A percentile compares a stretch with the other conserved stretches of the same genome.
Evolutionary conservation across 495 filamentous ascomycete genomes (phyloP).

Genomic region (Penicillium argentinense): DNA sequence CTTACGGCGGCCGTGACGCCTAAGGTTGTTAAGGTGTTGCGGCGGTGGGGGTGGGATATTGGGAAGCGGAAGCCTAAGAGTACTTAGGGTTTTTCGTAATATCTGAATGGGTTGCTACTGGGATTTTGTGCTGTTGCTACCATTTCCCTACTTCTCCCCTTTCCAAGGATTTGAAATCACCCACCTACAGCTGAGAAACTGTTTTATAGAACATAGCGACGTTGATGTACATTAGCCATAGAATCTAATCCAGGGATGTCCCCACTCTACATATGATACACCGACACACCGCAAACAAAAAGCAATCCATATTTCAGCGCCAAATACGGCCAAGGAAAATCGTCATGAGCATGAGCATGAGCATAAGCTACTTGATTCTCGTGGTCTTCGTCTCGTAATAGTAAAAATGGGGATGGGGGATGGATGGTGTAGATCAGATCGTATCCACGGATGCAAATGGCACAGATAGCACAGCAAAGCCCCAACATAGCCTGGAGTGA

Average conservation of each 20-base stretch:
- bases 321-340: no score
- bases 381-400: conserved; percentile 22
- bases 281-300: conserved; percentile 8
- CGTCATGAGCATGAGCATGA: conserved; percentile 7
- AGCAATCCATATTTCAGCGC: conserved; percentile 21
- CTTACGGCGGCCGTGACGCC: conserved; percentile 86
- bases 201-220: conserved; percentile 33
- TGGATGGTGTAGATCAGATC: not conserved
- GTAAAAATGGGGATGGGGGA: not conserved
- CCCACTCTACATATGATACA: conserved; percentile 29
- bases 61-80: conserved; percentile 60
- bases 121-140: no score
- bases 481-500: no score
- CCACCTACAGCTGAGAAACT: no score
- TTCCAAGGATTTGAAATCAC: no score
- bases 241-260: conserved; percentile 9
- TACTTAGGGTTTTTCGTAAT: conserved; percentile 7
- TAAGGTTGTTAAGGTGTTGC: conserved; percentile 82
- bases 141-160: no score
- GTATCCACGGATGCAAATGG: no score
- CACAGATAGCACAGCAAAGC: no score
- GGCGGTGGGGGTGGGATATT: conserved; percentile 81
- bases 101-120: not conserved
- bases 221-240: conserved; percentile 39
- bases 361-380: conserved; percentile 18